A percentile compares a stretch with the other conserved stretches of the same genome.
These are phyloP conservation scores for Pseudopyricularia cyperi DNA, from an alignment of 2,329 filamentous ascomycete genomes.

Conservation along the genomic window DNA sequence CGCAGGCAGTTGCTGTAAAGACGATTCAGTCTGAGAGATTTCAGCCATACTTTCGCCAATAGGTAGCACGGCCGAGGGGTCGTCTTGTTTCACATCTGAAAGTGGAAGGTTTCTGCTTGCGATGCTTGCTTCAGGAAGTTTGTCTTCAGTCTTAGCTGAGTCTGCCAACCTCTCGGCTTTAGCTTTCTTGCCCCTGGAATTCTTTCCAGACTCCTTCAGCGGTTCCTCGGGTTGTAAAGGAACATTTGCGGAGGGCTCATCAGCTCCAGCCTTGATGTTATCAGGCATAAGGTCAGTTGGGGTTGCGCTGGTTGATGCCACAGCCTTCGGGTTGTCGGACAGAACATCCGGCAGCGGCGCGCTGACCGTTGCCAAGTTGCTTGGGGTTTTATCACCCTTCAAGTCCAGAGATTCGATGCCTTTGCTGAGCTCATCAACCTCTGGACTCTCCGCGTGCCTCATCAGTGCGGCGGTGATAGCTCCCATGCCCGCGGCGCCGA, in stretches of 20 bases:
- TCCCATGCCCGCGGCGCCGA: background rate
- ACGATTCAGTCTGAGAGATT: background rate
- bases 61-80: background rate
- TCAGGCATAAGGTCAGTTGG: background rate
- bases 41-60: background rate
- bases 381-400: background rate
- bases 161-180: background rate
- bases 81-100: background rate
- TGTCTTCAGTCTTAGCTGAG: background rate
- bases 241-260: background rate
- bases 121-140: background rate
- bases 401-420: background rate
- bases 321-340: background rate
- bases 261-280: background rate
- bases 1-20: background rate
- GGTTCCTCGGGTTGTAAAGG: background rate
- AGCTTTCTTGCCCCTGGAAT: constrained; percentile 1
- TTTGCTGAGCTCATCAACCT: background rate
- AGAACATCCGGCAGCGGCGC: background rate
- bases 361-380: background rate
- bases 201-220: constrained; percentile 12
- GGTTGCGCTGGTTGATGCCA: background rate
- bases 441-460: background rate
- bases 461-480: background rate
- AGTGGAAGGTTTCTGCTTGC: no score